These are phyloP conservation scores for Bretschneidera sinensis DNA, from an alignment of 345 rosid genomes.

Conservation along the genomic window DNA sequence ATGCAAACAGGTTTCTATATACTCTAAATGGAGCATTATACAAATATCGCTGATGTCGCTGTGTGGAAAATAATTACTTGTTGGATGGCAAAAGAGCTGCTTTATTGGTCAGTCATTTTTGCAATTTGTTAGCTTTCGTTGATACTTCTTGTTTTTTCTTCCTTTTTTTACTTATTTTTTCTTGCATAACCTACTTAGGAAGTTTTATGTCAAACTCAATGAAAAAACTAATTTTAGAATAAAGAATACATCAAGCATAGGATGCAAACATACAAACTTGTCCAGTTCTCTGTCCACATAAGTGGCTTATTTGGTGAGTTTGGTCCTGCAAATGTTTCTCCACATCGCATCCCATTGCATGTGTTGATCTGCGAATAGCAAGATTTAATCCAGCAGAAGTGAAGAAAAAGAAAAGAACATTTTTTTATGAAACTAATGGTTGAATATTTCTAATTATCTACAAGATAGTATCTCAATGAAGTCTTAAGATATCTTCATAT, in stretches of 20 bases:
- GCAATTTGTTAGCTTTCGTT: not conserved
- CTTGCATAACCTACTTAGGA: not conserved
- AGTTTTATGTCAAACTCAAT: too few species aligned
- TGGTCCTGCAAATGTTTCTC: slow-evolving; percentile 68
- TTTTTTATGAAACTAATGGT: too few species aligned
- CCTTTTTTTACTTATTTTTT: not conserved
- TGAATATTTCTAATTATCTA: too few species aligned
- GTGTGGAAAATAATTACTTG: too few species aligned
- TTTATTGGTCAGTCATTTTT: too few species aligned
- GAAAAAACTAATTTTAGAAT: not conserved
- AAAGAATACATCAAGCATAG: not conserved
- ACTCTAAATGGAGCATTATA: too few species aligned
- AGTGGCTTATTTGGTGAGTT: slow-evolving; percentile 53
- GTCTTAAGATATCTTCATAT: not conserved
- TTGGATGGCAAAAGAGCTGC: not conserved
- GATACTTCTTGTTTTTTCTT: not conserved
- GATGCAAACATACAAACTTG: slow-evolving; percentile 43
- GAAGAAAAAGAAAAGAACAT: not conserved
- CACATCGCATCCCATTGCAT: slow-evolving; percentile 75
- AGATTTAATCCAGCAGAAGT: not conserved
- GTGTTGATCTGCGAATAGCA: slow-evolving; percentile 50
- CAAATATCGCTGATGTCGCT: too few species aligned
- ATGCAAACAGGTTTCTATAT: not conserved
- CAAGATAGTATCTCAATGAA: slow-evolving; percentile 3
- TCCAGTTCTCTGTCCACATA: slow-evolving; percentile 88